Base-by-base conservation (phyloP, 805 yeast species). In the Clavispora phyllophila region DNA sequence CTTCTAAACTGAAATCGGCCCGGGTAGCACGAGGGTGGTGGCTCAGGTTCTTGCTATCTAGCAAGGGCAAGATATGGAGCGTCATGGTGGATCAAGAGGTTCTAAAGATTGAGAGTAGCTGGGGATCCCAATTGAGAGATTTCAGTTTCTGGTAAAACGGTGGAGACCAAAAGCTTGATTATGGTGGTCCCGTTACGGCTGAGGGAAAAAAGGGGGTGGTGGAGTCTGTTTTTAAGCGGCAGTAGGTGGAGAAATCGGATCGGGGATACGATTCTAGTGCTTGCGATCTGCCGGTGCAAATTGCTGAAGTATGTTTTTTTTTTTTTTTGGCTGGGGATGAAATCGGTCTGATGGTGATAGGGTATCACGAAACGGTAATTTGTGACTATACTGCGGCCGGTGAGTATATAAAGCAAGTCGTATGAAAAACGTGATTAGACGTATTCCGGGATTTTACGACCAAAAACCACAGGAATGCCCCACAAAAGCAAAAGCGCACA, bases 1-100 rank as follows among this genome's bases (percentile, higher is more conserved):
- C 53, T 53, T 88, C 93, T 25, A 90, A 81, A 39, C 82, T 77
- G 97, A 96, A 90, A 10, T 70, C 61, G 57, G 89, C 84, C 51
- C 84, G 85, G 45, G 89, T 84, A 52, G 86, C 60, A 17, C 58
- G 57, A 1, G 82, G 9, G 8, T 40, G 9, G 32, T 32, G 17
- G 27, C 25, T 5, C n/a, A 36, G 26, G 14, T 40, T 44, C 19
- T 40, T 64, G 35, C 83, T 58, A 28, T 69, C 64, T 33, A 88
- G 65, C 34, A 77, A 50, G 3, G 96, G 96, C 53, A 90, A 79
- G 7, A 88, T 68, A 58, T 83, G 82, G 0, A 93, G 72, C 77
- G 40, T 44, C 50, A 46, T 46, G 8, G 19, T 15, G 27, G n/a
- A 14, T 4, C 31, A 28, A 14, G 18, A 14, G 31, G 18, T 9